Base-by-base conservation (phyloP, 805 yeast genomes). In the Metschnikowia noctiluminum region DNA sequence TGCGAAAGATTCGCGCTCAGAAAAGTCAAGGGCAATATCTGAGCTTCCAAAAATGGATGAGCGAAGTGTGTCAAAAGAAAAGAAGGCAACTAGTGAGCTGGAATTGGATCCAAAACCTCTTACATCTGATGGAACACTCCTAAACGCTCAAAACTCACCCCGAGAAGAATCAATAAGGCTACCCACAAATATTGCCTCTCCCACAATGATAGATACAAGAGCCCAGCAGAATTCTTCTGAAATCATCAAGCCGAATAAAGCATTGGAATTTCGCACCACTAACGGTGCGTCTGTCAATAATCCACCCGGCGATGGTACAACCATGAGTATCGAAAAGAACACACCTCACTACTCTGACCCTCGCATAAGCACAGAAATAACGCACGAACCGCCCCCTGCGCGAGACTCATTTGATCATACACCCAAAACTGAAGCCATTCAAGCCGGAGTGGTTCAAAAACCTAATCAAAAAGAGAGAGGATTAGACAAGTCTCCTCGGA, bases 1-100 rank as follows among this genome's bases (percentile, higher is more conserved):
- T n/a, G 79, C 89, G 45, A 87, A 88, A 59, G 96, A 90, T 58
- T 96, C 89, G 36, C 79, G 81, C 36, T 73, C 78, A 26, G 89
- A 84, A 53, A 73, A 68, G 55, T 63, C 71, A 32, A 73, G 71
- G 45, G 70, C 54, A 53, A 61, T 63, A 41, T 61, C 60, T 21
- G 58, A 55, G 34, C 53, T 54, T n/a, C 45, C 55, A 13, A 52
- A 48, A 34, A 48, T 54, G 7, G 51, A 51, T 6, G 48, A 44
- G 2, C 30, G 21, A 13, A 30, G 2, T 34, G 15, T n/a, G 2
- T 3, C 9, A n/a, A 8, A 13, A 34, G 36, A 14, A 34, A 34
- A 11, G 9, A 34, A 34, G 15, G 36, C 8, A 34, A 34, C 2
- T 13, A 7, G 15, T 12, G 15, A 12, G 9, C 15, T 3, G n/a